phyloP scores from a whole-genome alignment of 768 basidiomycete species.

The Pulveroboletus sp. region DNA sequence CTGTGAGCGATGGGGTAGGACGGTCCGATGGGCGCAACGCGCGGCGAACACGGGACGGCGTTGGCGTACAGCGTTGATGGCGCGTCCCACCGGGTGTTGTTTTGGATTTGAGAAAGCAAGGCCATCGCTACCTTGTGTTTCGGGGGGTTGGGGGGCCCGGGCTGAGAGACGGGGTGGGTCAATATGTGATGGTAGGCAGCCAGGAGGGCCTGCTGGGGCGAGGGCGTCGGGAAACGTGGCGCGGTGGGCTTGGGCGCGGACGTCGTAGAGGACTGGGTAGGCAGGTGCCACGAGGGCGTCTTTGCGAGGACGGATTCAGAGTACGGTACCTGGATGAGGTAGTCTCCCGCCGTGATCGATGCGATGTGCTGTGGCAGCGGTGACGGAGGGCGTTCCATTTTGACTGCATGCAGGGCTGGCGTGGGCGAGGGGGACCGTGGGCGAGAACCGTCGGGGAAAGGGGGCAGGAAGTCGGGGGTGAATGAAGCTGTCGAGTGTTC shows the following conservation, averaged over 20 bases:
- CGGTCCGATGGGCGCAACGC: constrained; percentile 60
- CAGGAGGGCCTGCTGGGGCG: constrained; percentile 60
- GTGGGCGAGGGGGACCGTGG: constrained; percentile 35
- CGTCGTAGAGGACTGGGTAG: constrained; percentile 34
- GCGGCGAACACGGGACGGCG: constrained; percentile 56
- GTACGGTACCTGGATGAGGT: constrained; percentile 69
- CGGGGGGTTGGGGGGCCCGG: constrained; percentile 50
- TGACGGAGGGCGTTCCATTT: constrained; percentile 34
- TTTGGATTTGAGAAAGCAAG: constrained; percentile 55
- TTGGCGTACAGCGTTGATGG: constrained; percentile 62
- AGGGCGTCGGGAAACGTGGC: constrained; percentile 44
- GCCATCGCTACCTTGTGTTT: constrained; percentile 77
- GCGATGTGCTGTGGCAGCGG: constrained; percentile 42
- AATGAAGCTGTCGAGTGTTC: constrained; percentile 31
- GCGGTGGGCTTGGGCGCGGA: constrained; percentile 18
- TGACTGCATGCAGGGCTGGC: constrained; percentile 31
- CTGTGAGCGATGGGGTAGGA: constrained; percentile 53
- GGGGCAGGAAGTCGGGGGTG: constrained; percentile 33
- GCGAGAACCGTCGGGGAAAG: constrained; percentile 30
- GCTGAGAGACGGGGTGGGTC: constrained; percentile 58
- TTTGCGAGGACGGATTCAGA: constrained; percentile 65
- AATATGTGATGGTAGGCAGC: constrained; percentile 75
- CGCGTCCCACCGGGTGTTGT: constrained; percentile 61
- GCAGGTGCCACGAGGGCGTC: constrained; percentile 68
- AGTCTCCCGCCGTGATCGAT: constrained; percentile 54